Base-by-base conservation (phyloP, 257 asterid genomes). In the Agastache rugosa region DNA sequence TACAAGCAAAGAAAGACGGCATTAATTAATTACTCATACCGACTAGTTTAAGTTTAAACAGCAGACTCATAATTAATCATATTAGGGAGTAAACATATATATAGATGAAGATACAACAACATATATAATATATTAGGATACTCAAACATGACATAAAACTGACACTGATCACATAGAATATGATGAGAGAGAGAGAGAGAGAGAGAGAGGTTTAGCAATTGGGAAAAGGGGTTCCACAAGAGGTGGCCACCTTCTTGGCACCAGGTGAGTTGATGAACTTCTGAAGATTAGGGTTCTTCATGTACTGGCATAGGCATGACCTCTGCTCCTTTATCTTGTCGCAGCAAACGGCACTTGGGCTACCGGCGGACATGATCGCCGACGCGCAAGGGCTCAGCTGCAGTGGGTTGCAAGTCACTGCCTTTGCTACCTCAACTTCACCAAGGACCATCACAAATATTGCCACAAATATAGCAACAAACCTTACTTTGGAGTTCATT, bases 201-300 rank as follows among this genome's bases (percentile, higher is more conserved):
- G 44, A 9, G 44, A 39, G 3, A 11, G 8, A 60, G 6, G 54
- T 0, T 83, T 19, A 89, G 87, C 98, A 93, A 19, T 72, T 83
- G 17, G 98, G 98, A 35, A 86, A 86, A n/a, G 97, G 93, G 53
- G 93, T 75, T 69, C 96, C 87, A 75, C 98, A 93, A 70, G 91
- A 69, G 37, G 8, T 69, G 15, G 98, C 93, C 3, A 93, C 98
- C 75, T 86, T 93, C 78, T 82, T 82, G 0, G 98, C 98, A 59
- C 91, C 94, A 1, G 93, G 98, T 7, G 98, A 90, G 64, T 82
- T 83, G 75, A 93, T 89, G 83, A 90, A 80, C 89, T 83, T 93
- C 72, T 86, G 87, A 58, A 93, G 92, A 19, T 72, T 81, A 9
- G 95, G 93, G 75, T 89, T 88, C 80, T 81, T 89, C 93, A 90